Evolutionary conservation across 352 stramenopile genomes (phyloP), one percentile per base, ranked within the genome.

Genomic region (Pythium oligandrum): DNA sequence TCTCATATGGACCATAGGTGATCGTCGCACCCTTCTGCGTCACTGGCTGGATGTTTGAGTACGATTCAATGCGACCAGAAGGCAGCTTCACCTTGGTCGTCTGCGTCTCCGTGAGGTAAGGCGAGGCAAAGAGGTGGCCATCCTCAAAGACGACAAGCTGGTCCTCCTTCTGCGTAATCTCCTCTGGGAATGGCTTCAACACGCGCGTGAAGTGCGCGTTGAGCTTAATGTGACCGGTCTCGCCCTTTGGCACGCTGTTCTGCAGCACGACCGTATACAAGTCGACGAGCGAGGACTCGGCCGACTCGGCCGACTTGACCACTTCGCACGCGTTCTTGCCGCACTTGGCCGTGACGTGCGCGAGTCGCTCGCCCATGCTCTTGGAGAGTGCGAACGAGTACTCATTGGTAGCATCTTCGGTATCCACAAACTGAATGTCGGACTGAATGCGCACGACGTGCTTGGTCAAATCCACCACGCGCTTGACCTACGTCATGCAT

Each of bases 11-110:
- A 45, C 86, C 86, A 48, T 90, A 90, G 5, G 78, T 86, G 58
- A 95, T 68, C 43, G 66, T 64, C 4, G 78, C 78, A n/a, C 83
- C 86, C 61, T 93, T 90, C 40, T 79, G 80, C 33, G 66, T 49
- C 34, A 86, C 71, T 3, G 84, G 84, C 40, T 73, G 55, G 7
- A 87, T 54, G 33, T 77, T 53, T 51, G 66, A 77, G 56, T 90
- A 83, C 48, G 67, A 83, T 62, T 96, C 84, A 34, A 96, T 71
- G 38, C 71, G 73, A 17, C 71, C 68, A 30, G 77, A 85, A 2
- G 86, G 78, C 55, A 96, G 64, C 59, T 96, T 96, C 10, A 96
- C 61, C 61, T 88, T 91, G 40, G 84, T 92, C 6, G 76, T 91
- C 68, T 96, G 86, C 53, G 69, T 88, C 55, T 85, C 65, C 6